Evolutionary conservation across 129 eudicot species (phyloP).

Genomic region (Flaveria bidentis): DNA sequence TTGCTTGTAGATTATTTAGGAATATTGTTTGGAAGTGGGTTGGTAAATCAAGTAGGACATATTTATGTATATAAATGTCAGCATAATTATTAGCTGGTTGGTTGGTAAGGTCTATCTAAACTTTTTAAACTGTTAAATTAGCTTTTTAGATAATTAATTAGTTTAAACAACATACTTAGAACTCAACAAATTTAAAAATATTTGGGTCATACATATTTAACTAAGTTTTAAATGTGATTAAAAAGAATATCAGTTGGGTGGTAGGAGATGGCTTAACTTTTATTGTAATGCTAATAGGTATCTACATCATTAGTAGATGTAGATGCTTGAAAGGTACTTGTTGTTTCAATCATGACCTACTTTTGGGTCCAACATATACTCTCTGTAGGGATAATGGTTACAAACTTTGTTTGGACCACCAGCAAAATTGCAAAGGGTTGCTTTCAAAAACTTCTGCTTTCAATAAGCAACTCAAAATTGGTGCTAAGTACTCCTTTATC

Average conservation of each 20-base stretch:
- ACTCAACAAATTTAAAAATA: neutral
- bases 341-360: slow-evolving; percentile 34
- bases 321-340: slow-evolving; percentile 41
- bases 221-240: slow-evolving; percentile 19
- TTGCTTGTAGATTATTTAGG: slow-evolving; percentile 35
- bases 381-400: slow-evolving; percentile 26
- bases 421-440: slow-evolving; percentile 28
- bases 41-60: slow-evolving; percentile 25
- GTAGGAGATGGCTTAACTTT: slow-evolving; percentile 30
- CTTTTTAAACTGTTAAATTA: neutral
- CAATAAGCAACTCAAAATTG: neutral
- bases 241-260: slow-evolving; percentile 30
- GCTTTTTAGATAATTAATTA: neutral
- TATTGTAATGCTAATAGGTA: slow-evolving; percentile 30
- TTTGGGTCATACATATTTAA: neutral
- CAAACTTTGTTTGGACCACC: slow-evolving; percentile 34
- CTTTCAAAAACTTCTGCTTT: slow-evolving; percentile 12
- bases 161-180: neutral
- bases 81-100: slow-evolving; percentile 29
- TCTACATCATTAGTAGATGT: slow-evolving; percentile 37
- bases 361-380: slow-evolving; percentile 40
- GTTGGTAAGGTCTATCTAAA: slow-evolving; percentile 24
- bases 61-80: slow-evolving; percentile 22
- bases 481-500: too few relatives aligned
- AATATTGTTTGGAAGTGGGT: slow-evolving; percentile 24